Percentiles rank a stretch among this genome's conserved stretches.
These are phyloP conservation scores for Pelargonium cotyledonis DNA, from an alignment of 441 rosid species.

Conservation along the genomic window DNA sequence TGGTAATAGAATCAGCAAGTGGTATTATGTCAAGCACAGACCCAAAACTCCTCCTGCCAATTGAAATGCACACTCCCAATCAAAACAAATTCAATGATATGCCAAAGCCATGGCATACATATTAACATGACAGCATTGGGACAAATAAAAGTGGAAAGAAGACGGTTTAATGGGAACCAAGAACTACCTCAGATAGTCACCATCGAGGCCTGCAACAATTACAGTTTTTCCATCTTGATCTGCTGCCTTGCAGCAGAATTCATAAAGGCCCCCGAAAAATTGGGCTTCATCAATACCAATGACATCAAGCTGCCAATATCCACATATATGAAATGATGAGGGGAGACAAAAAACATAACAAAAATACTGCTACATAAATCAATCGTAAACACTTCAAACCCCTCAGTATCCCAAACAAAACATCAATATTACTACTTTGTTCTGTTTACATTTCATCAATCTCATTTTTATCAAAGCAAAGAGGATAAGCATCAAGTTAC, in stretches of 20 bases:
- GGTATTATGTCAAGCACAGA: slow-evolving; percentile 76
- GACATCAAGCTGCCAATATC: slow-evolving; percentile 57
- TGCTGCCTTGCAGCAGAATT: slow-evolving; percentile 76
- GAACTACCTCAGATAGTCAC: slow-evolving; percentile 72
- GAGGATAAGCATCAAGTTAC: not conserved
- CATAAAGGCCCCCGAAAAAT: slow-evolving; percentile 87
- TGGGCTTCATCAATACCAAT: slow-evolving; percentile 94
- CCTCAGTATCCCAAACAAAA: too few species aligned
- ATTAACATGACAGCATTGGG: not conserved
- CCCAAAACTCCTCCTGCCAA: slow-evolving; percentile 68
- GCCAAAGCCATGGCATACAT: not conserved
- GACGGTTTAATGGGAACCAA: not conserved
- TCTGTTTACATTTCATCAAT: too few species aligned
- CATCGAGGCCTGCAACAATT: slow-evolving; percentile 76
- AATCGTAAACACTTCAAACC: too few species aligned
- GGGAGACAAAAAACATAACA: too few species aligned
- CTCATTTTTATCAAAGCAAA: not conserved
- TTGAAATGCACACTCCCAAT: not conserved
- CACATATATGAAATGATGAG: not conserved
- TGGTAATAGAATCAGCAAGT: slow-evolving; percentile 69
- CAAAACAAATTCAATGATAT: too few species aligned
- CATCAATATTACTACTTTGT: too few species aligned
- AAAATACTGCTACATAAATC: not conserved
- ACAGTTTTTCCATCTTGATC: slow-evolving; percentile 71
- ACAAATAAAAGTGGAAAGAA: not conserved